These are phyloP conservation scores for Pyrenophora tritici-repentis DNA, from an alignment of 2,329 filamentous ascomycete species.

Conservation along the genomic window DNA sequence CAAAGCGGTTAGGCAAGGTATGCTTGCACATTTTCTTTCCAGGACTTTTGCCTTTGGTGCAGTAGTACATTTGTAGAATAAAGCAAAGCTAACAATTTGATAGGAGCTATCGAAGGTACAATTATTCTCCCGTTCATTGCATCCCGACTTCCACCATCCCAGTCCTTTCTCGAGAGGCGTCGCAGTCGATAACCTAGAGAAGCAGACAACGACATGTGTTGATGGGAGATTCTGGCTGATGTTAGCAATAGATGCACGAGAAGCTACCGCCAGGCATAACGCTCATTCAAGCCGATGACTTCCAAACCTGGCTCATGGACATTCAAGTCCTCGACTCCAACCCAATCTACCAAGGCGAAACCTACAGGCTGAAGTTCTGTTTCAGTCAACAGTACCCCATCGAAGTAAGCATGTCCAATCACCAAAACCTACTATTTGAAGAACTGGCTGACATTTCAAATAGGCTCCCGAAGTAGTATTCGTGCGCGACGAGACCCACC, in stretches of 20 bases:
- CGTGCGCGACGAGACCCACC: conserved; percentile 62
- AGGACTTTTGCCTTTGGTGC: neutral
- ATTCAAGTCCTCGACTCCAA: conserved; percentile 89
- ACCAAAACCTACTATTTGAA: no score
- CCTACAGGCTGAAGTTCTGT: conserved; percentile 82
- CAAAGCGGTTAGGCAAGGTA: conserved; percentile 57
- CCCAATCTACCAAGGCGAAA: conserved; percentile 80
- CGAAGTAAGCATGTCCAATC: conserved; percentile 49
- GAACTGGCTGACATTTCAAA: neutral
- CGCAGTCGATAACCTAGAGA: neutral
- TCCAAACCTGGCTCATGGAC: conserved; percentile 90
- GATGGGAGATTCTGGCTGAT: neutral
- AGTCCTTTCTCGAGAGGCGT: neutral
- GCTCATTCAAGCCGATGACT: conserved; percentile 78
- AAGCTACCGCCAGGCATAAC: conserved; percentile 71
- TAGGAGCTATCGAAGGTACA: conserved; percentile 32
- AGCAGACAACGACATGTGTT: neutral
- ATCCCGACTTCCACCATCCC: neutral
- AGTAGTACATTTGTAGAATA: neutral
- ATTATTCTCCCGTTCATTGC: neutral
- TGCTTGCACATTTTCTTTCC: neutral
- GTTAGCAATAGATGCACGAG: conserved; percentile 56
- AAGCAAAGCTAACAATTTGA: conserved; percentile 1
- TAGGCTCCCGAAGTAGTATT: conserved; percentile 96
- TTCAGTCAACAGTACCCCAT: conserved; percentile 89